Evolutionary conservation across 345 rosid genomes (phyloP), one percentile per base, ranked within the genome.

Genomic region (Triadica sebifera): DNA sequence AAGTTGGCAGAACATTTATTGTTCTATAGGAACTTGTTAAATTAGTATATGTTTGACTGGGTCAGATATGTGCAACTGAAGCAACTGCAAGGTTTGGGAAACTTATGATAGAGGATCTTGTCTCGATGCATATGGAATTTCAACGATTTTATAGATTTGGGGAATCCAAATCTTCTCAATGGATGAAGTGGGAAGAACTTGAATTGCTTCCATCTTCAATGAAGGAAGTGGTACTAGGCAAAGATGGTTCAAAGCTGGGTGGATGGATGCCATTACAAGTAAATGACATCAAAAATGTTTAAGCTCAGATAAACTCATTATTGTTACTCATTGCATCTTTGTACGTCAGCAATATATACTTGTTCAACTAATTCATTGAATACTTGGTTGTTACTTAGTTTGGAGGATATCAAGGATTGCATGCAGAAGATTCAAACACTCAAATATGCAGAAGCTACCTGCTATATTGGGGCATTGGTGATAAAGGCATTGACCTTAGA

Each of bases 181-280:
- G 94, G 94, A 83, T 91, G 90, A 84, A 80, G 65, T 82, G 86
- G 89, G 80, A 89, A 76, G 87, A 89, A 74, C 79, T 86, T 70
- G 88, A 86, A 71, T 41, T 80, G 59, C 91, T 88, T 80, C 92
- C 91, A 39, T 57, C 80, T 11, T 67, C 68, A 65, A 59, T 94
- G 67, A 88, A 72, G 83, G 87, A 86, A 78, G 67, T 87, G 46
- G 84, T 70, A 59, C 78, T 85, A 1, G 97, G 98, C 11, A 78
- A 82, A 62, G 88, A 73, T 81, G 90, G 88, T 41, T 78, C 76
- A 70, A 90, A 90, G 70, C 72, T 90, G 65, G 96, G 96, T 61
- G 87, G 89, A 75, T 94, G 96, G 97, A 79, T 87, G 92, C 93
- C 89, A 67, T 71, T 94, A 90, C 85, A 84, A 93, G 98, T 92